phyloP scores from a whole-genome alignment of 2,329 filamentous ascomycete species.

The Cladorrhinum sp. region DNA sequence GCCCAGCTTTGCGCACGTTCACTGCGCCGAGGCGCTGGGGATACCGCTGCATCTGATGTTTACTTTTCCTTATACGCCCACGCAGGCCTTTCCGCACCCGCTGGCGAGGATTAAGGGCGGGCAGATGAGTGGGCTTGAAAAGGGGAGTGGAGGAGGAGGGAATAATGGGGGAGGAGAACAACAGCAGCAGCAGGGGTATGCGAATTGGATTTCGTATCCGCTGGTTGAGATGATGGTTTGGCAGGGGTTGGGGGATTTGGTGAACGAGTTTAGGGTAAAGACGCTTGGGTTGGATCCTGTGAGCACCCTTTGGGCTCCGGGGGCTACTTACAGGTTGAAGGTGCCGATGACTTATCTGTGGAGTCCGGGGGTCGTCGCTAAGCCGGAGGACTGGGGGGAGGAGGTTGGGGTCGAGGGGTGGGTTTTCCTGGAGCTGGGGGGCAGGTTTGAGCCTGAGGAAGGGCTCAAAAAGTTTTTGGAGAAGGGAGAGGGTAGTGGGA shows the following conservation, averaged over 20 bases:
- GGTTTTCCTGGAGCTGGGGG: conserved; percentile 69
- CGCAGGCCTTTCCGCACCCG: conserved; percentile 72
- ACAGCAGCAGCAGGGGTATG: conserved; percentile 69
- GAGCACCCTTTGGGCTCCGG: conserved; percentile 73
- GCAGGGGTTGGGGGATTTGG: conserved; percentile 79
- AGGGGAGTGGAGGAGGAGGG: no score
- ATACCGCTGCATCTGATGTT: conserved; percentile 85
- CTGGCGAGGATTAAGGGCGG: conserved; percentile 65
- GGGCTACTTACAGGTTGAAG: conserved; percentile 67
- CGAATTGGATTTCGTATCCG: conserved; percentile 78
- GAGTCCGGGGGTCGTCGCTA: conserved; percentile 64
- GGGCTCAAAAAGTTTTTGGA: conserved; percentile 54
- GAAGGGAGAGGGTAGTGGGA: conserved; percentile 17
- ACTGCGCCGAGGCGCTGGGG: conserved; percentile 75
- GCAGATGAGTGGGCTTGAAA: conserved; percentile 35
- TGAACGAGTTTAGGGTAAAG: conserved; percentile 70
- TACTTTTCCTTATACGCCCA: conserved; percentile 78
- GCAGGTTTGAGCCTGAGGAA: conserved; percentile 56
- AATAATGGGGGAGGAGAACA: no score
- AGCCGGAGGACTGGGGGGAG: conserved; percentile 64
- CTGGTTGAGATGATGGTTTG: conserved; percentile 85
- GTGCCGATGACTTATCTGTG: conserved; percentile 75
- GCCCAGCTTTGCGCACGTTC: conserved; percentile 72
- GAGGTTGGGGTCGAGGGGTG: conserved; percentile 75
- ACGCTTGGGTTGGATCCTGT: conserved; percentile 70